Evolutionary conservation across 495 filamentous ascomycete genomes (phyloP).

Genomic region (Elaphomyces granulatus): DNA sequence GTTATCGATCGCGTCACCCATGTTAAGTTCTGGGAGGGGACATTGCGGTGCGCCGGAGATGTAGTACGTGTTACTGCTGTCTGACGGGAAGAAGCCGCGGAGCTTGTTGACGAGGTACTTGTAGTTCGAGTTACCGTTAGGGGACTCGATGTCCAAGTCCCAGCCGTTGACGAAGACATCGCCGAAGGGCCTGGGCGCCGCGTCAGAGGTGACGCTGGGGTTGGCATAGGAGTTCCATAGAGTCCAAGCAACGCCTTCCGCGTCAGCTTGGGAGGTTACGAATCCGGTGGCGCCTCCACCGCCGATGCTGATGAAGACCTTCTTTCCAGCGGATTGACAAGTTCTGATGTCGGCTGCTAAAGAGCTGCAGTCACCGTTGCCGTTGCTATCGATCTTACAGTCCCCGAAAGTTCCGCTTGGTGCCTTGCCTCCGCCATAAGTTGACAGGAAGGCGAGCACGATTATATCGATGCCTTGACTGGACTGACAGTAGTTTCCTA

Average conservation of each 20-base stretch:
- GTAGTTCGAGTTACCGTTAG: constrained; percentile 23
- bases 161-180: constrained; percentile 41
- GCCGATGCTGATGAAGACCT: constrained; percentile 36
- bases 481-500: constrained; percentile 26
- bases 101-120: constrained; percentile 30
- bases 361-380: constrained; percentile 20
- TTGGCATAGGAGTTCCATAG: constrained; percentile 39
- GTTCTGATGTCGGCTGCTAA: constrained; percentile 31
- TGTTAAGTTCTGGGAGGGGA: constrained; percentile 37
- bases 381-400: constrained; percentile 10
- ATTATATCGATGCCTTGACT: constrained; percentile 33
- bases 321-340: constrained; percentile 37
- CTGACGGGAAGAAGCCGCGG: constrained; percentile 31
- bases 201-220: constrained; percentile 9
- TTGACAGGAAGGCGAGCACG: constrained; percentile 38
- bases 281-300: constrained; percentile 27
- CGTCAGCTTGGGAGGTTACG: constrained; percentile 26
- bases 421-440: constrained; percentile 19
- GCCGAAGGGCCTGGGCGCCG: constrained; percentile 41
- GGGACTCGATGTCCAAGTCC: constrained; percentile 35
- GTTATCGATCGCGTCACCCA: constrained; percentile 24
- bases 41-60: constrained; percentile 46
- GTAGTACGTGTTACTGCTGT: constrained; percentile 34
- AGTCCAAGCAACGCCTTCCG: constrained; percentile 30
- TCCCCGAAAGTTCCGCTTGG: constrained; percentile 16